Percentiles rank a stretch among this genome's conserved stretches.
These are phyloP conservation scores for Coccomyxa sp. DNA, from an alignment of 139 green algal species.

Conservation along the genomic window DNA sequence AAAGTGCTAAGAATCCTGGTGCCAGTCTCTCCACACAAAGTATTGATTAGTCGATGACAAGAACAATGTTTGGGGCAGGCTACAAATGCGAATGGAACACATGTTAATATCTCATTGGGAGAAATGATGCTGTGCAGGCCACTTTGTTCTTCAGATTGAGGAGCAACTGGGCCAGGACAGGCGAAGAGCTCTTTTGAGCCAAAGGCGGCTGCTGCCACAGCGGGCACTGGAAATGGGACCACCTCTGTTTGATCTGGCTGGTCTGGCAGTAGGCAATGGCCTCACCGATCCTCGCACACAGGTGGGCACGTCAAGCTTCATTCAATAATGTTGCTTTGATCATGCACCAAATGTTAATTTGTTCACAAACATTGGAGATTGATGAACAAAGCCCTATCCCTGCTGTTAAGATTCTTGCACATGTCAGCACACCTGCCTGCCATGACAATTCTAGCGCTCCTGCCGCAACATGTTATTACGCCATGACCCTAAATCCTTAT, in stretches of 20 bases:
- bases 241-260: slow-evolving; percentile 49
- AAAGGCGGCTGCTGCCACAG: slow-evolving; percentile 5
- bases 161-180: not conserved
- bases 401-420: no score
- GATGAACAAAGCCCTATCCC: no score
- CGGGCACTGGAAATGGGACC: not conserved
- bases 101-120: no score
- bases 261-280: slow-evolving; percentile 88
- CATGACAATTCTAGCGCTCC: no score
- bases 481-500: no score
- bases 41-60: not conserved
- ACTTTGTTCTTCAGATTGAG: slow-evolving; percentile 55
- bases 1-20: not conserved
- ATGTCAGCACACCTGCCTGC: no score
- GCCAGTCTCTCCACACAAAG: not conserved
- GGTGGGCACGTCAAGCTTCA: slow-evolving; percentile 5
- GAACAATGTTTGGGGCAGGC: not conserved
- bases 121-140: slow-evolving; percentile 19
- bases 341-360: no score
- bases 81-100: not conserved
- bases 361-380: no score
- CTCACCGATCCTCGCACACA: slow-evolving; percentile 86
- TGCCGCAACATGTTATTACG: no score
- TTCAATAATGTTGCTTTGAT: no score
- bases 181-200: not conserved